phyloP scores from a whole-genome alignment of 1,284 basidiomycete genomes.

The Amylostereum areolatum region DNA sequence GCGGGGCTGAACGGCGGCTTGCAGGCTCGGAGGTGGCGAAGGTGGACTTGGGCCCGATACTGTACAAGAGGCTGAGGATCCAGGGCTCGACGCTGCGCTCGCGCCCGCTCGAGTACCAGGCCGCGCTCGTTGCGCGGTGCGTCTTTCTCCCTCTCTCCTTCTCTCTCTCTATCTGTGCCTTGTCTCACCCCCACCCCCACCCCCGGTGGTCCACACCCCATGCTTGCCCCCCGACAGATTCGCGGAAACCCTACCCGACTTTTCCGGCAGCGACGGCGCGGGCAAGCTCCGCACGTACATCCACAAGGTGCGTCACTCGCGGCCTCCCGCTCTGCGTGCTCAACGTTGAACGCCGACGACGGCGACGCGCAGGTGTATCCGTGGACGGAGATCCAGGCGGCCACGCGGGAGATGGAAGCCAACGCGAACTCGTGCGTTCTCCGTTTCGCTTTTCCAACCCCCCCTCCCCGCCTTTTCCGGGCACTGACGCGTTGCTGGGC shows the following conservation, averaged over 20 bases:
- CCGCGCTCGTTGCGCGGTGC: conserved; percentile 65
- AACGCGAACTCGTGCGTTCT: conserved; percentile 62
- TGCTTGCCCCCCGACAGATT: conserved; percentile 23
- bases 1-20: neutral
- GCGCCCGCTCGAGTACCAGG: conserved; percentile 76
- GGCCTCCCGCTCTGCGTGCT: conserved; percentile 5
- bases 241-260: conserved; percentile 47
- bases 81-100: conserved; percentile 87
- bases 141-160: conserved; percentile 9
- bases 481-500: neutral
- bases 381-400: conserved; percentile 80
- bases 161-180: neutral
- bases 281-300: conserved; percentile 71
- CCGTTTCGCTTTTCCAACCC: neutral
- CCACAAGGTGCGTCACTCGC: conserved; percentile 51
- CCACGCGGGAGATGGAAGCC: conserved; percentile 83
- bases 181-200: too few relatives aligned
- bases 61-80: conserved; percentile 85
- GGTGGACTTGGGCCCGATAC: conserved; percentile 62
- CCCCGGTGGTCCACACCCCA: too few relatives aligned
- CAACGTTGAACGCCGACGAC: conserved; percentile 1
- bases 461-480: neutral
- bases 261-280: conserved; percentile 49
- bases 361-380: conserved; percentile 54
- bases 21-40: conserved; percentile 60